Evolutionary conservation across 495 filamentous ascomycete genomes (phyloP).

Genomic region (Penicillium soppii): DNA sequence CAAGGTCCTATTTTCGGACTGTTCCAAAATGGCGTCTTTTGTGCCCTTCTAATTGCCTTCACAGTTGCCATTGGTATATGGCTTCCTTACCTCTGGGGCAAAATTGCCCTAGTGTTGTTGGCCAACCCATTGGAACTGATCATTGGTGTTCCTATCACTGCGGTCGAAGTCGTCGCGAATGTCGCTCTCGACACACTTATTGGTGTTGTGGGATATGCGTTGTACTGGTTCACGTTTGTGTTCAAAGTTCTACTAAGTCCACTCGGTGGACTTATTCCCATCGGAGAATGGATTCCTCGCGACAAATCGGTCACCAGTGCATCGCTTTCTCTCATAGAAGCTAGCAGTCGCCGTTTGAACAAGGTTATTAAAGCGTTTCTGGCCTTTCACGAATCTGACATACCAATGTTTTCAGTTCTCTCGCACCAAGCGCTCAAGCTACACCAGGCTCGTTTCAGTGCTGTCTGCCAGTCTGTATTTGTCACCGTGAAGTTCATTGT

Average conservation of each 20-base stretch:
- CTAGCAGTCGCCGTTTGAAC: constrained; percentile 40
- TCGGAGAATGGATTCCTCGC: constrained; percentile 38
- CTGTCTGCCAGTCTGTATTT: constrained; percentile 20
- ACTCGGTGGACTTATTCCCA: constrained; percentile 39
- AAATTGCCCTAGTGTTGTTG: constrained; percentile 72
- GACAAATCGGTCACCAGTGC: constrained; percentile 43
- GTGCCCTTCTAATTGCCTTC: constrained; percentile 80
- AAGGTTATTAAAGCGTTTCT: constrained; percentile 46
- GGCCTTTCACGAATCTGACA: constrained; percentile 52
- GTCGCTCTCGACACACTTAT: constrained; percentile 63
- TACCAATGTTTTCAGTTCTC: constrained; percentile 59
- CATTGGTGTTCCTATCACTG: constrained; percentile 66
- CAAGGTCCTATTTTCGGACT: constrained; percentile 86
- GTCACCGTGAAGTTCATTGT: constrained; percentile 31
- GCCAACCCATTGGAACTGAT: constrained; percentile 72
- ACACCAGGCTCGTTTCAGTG: constrained; percentile 43
- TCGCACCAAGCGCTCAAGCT: constrained; percentile 58
- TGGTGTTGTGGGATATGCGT: constrained; percentile 53
- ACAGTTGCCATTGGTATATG: constrained; percentile 84
- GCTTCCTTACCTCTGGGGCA: constrained; percentile 87
- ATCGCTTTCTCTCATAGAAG: constrained; percentile 48
- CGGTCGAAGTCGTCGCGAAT: constrained; percentile 69
- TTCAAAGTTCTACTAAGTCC: constrained; percentile 47
- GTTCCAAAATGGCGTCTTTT: constrained; percentile 92
- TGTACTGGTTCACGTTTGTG: constrained; percentile 52